phyloP scores from a whole-genome alignment of 2,329 filamentous ascomycete species.

The Aspergillus ruber region DNA sequence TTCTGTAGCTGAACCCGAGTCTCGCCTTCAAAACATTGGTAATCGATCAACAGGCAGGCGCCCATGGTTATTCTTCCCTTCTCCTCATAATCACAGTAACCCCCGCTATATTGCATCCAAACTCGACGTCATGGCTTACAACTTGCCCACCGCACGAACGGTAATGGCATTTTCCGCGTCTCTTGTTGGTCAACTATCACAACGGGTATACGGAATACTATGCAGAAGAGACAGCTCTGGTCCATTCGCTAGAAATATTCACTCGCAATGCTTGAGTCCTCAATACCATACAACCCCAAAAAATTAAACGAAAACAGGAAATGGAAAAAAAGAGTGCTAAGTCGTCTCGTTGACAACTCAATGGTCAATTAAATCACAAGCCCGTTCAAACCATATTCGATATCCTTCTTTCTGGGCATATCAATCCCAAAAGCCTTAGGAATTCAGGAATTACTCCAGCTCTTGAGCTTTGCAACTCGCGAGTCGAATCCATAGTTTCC shows the following conservation, averaged over 20 bases:
- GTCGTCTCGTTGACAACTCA: too few species aligned
- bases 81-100: background rate
- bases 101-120: background rate
- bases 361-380: too few species aligned
- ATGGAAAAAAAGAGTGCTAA: too few species aligned
- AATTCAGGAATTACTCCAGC: constrained; percentile 15
- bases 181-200: constrained; percentile 5
- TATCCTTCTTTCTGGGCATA: too few species aligned
- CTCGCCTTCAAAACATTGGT: background rate
- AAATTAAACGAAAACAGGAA: too few species aligned
- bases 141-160: constrained; percentile 1
- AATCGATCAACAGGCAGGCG: background rate
- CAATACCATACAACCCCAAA: too few species aligned
- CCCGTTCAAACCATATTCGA: too few species aligned
- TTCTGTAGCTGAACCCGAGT: background rate
- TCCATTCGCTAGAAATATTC: background rate
- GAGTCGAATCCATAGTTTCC: constrained; percentile 29
- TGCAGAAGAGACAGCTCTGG: background rate
- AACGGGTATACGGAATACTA: constrained; percentile 1
- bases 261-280: background rate
- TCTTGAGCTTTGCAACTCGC: constrained; percentile 33
- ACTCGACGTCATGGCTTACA: background rate
- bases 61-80: background rate
- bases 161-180: constrained; percentile 4
- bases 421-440: background rate